Base-by-base conservation (phyloP, 352 stramenopile species). In the Globisporangium spinosum region DNA sequence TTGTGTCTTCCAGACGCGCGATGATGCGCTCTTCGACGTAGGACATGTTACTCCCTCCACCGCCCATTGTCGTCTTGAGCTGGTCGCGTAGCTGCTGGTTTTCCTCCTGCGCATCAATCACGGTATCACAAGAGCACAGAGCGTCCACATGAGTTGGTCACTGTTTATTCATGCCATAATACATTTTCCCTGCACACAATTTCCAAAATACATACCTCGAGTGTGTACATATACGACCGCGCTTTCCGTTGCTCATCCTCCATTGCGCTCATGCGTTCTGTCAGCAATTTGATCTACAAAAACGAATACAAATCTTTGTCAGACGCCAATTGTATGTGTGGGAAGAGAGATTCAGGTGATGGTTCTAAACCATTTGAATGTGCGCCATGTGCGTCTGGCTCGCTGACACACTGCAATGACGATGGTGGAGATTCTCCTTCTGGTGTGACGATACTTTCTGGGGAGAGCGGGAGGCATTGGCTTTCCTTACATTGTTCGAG, bases 261-360 rank as follows among this genome's bases (percentile, higher is more conserved):
- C 34, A 89, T 70, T 10, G 71, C 73, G 32, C 73, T 85, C 47
- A 90, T 64, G 35, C 76, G 71, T 64, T 87, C 80, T 6, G 83
- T 77, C 0, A 90, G 70, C 47, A 84, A 78, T 53, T 87, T 76
- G 35, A 90, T 88, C 82, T 90, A 27, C 29, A 23, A 12, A 55
- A 4, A 43, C 43, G 35, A 35, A 57, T 20, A 67, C 35, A 17
- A 45, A 25, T 62, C 9, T 35, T 45, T 57, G 43, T 57, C 22
- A 62, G 34, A n/a, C 12, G 4, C 3, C 38, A 12, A 15, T 45
- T 45, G 38, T 45, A 13, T 40, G 34, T 40, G 34, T 40, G 34
- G 4, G 29, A 32, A 20, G 2, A 51, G 10, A 55, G 34, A 3
- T 29, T 32, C 25, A 58, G 7, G 1, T 51, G 20, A 55, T 2